These are phyloP conservation scores for Trichoderma sp. DNA, from an alignment of 2,329 filamentous ascomycete genomes.

Conservation along the genomic window DNA sequence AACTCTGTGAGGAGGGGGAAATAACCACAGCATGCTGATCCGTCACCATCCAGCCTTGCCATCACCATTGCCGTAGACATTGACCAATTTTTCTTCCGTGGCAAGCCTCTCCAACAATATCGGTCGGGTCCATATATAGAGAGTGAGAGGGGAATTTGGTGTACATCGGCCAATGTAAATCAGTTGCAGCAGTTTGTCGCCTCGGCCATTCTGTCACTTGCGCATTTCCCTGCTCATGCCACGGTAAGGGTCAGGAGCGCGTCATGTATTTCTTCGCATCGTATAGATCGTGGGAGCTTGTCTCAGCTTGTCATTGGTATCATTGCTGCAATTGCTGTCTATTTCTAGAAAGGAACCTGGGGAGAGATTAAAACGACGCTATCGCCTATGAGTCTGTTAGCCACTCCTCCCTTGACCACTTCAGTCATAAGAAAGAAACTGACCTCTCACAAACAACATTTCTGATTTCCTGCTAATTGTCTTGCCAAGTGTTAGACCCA, in stretches of 20 bases:
- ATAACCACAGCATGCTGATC: background rate
- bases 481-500: constrained; percentile 44
- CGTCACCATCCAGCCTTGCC: background rate
- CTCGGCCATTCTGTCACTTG: background rate
- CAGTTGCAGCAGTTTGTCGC: background rate
- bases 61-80: background rate
- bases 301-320: background rate
- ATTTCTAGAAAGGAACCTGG: constrained; percentile 44
- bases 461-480: constrained; percentile 96
- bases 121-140: background rate
- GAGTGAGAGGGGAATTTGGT: background rate
- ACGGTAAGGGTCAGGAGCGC: background rate
- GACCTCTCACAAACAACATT: constrained; percentile 97
- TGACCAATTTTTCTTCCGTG: background rate
- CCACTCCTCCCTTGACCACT: background rate
- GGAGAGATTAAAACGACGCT: constrained; percentile 72
- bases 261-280: background rate
- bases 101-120: background rate
- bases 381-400: constrained; percentile 52
- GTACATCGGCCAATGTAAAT: background rate
- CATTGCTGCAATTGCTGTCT: constrained; percentile 12
- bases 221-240: background rate
- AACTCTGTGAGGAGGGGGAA: too few relatives aligned
- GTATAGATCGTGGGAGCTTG: background rate
- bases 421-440: constrained; percentile 27